Base-by-base conservation (phyloP, 2,329 filamentous ascomycete genomes). In the Pseudocercospora cruenta region DNA sequence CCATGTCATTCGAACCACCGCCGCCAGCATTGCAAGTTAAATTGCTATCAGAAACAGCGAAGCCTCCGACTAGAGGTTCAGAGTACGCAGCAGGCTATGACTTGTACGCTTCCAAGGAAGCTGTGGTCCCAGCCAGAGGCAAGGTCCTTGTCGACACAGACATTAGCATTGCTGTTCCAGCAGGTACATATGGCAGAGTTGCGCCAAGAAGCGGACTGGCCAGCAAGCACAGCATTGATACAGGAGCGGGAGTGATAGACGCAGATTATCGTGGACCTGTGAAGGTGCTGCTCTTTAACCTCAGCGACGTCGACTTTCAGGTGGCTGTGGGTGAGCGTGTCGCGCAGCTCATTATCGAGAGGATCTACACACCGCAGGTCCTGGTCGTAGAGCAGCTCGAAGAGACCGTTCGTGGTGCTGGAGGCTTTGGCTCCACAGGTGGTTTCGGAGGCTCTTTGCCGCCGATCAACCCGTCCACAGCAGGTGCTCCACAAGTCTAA, bases 211-310 rank as follows among this genome's bases (percentile, higher is more conserved):
- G 72, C 65, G 74, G 70, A 39, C 66, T 73, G 65, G 74, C 71
- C 63, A 76, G 69, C 67, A 99, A 99, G 83, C 89, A 98, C 82
- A 95, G 94, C 81, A 98, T 99, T 78, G 93, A 97, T 79, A 95
- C 92, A 0, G 93, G 96, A 69, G 95, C 95, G 0, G 95, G 95
- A 62, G 95, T 99, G 70, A 98, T 99, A 74, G 95, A 99, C 80
- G 94, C 94, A 36, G 95, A 99, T 81, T 99, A 99, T 83, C 88
- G 95, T 39, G 95, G 95, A 21, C 91, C 91, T 72, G 90, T 99
- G 75, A 97, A 96, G 84, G 91, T 99, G 26, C 85, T 99, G 71
- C 87, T 99, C 60, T 98, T 98, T 80, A 99, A 99, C 82, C 90
- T 96, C 79, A 86, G 86, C 60, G 93, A 97, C 59, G 81, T 82